These are phyloP conservation scores for Coelastrella sp. DNA, from an alignment of 139 green algal genomes.

Conservation along the genomic window DNA sequence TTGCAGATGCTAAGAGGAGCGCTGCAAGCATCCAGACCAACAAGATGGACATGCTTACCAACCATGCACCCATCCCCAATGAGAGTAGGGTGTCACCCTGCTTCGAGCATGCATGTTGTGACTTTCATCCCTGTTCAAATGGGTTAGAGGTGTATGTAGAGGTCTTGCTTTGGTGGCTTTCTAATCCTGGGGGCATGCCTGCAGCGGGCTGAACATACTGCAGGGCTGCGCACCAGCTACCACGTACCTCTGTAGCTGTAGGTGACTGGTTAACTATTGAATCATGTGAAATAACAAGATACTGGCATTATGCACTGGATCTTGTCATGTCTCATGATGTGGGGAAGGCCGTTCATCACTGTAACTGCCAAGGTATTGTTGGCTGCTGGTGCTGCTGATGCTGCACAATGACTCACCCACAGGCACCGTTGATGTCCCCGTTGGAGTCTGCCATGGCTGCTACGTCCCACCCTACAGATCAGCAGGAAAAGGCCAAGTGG, in stretches of 20 bases:
- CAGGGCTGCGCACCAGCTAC: not conserved
- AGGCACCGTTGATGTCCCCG: conserved; percentile 31
- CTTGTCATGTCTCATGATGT: not conserved
- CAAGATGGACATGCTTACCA: too few species aligned
- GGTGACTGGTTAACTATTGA: not conserved
- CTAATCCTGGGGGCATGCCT: not conserved
- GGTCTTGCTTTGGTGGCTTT: too few species aligned
- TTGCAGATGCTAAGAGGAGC: not conserved
- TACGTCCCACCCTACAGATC: conserved; percentile 45
- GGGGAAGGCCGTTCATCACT: too few species aligned
- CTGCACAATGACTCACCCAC: conserved; percentile 35
- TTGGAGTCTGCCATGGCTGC: conserved; percentile 42
- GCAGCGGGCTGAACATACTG: too few species aligned
- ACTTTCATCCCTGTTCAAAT: too few species aligned
- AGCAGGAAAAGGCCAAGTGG: not conserved
- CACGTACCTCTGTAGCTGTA: not conserved
- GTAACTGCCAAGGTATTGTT: too few species aligned
- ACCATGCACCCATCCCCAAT: too few species aligned
- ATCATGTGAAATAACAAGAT: not conserved
- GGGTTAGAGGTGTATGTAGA: too few species aligned
- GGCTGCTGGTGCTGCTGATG: not conserved
- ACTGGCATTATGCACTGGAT: too few species aligned
- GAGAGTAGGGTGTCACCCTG: too few species aligned
- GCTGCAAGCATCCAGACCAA: too few species aligned
- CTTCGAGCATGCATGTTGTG: too few species aligned